Base-by-base conservation (phyloP, 441 rosid species). In the Melastoma candidum region DNA sequence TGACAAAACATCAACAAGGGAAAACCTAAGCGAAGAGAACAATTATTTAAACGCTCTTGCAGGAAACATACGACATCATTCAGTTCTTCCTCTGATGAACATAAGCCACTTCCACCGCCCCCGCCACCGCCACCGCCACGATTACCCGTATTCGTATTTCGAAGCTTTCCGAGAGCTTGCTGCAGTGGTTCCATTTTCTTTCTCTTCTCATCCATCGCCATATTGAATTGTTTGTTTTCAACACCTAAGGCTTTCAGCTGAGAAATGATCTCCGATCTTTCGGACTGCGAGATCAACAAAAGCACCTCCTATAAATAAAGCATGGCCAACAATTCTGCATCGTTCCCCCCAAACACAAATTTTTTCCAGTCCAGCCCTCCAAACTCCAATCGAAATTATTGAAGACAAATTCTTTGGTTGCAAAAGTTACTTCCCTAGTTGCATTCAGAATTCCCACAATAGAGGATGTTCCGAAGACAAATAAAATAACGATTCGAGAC, bases 61-160 rank as follows among this genome's bases (percentile, higher is more conserved):
- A 12, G n/a, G 9, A 29, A 56, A 45, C 13, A 45, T 60, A 60
- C 64, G 0, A 60, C 51, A 12, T 45, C 64, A 12, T 60, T 26
- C 32, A 60, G 51, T 53, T 60, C 58, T 60, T 60, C 64, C 48
- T 60, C 64, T 11, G 64, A 60, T 46, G 64, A 60, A 36, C 58
- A 60, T 29, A 60, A 7, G 45, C 64, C 22, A 17, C 22, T 17
- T 17, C 22, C 22, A 17, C 22, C 22, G 22, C 22, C 22, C 22
- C 22, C 22, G 22, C 22, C 22, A 17, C 22, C 22, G 22, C 22
- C 51, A 36, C 44, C 11, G 17, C 51, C 58, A 22, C 14, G 46
- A 53, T 2, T 27, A 39, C 39, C 39, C 45, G 12, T 14, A 14
- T 25, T 55, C 32, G 48, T 41, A 46, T 46, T 56, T 11, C 43